Evolutionary conservation across 768 basidiomycete genomes (phyloP), one percentile per base, ranked within the genome.

Genomic region (Calocera cornea): DNA sequence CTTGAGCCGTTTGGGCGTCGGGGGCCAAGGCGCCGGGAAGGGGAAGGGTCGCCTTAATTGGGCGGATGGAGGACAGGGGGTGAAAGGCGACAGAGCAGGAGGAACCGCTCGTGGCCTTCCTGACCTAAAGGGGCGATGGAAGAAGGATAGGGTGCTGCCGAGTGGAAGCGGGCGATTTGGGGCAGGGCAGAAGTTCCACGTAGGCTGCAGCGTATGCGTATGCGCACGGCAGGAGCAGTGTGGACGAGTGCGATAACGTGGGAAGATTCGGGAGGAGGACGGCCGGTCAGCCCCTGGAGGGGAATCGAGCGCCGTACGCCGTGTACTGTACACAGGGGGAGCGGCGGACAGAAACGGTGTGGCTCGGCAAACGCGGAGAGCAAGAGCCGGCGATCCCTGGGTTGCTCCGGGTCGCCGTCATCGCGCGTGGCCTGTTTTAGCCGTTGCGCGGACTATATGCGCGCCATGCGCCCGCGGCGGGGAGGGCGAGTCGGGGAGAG

Each of bases 21-120:
- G 44, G 27, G 16, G 11, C 54, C 54, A 60, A 19, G 54, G 8
- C 10, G 54, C 31, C 31, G 54, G 54, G 14, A 22, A 11, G 44
- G 31, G 54, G 54, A 60, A 29, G 31, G 2, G 54, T 60, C 54
- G 54, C 54, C 54, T 60, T 60, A 60, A 60, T 60, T 60, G 31
- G 54, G 14, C 7, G 7, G 31, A 10, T 5, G 31, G 54, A 33
- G 31, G 27, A 31, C 8, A 33, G 31, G 31, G 27, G 11, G 31
- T 2, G 54, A 29, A 33, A 50, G 24, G 12, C 11, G 31, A 33
- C 5, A 60, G 24, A 33, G 54, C 11, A 33, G 24, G 54, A 33
- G 54, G n/a, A n/a, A n/a, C n/a, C n/a, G n/a, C n/a, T n/a, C n/a
- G n/a, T n/a, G n/a, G n/a, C n/a, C n/a, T n/a, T n/a, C n/a, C n/a